Conservation (phyloP, 352 stramenopile genomes). For the Pythium brassicae region DNA sequence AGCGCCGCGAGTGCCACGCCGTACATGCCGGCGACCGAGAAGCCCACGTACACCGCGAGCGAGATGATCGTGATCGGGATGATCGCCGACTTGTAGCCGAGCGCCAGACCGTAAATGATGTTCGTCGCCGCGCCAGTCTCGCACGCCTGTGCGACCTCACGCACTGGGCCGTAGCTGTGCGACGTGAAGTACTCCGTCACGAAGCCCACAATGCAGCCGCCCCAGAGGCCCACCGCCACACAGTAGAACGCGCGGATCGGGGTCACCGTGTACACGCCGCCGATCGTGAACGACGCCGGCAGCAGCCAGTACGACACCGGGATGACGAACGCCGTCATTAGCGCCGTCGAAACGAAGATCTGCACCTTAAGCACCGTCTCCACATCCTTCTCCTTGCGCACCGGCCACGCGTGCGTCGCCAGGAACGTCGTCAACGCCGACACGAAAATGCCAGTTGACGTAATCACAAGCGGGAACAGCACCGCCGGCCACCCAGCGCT, state of each 20-base stretch:
- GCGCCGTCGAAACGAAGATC: constrained; percentile 95
- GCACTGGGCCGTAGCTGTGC: constrained; percentile 95
- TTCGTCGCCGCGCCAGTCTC: constrained; percentile 99
- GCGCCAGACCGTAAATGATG: constrained; percentile 99
- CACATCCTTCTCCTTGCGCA: constrained; percentile 95
- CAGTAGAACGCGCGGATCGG: constrained; percentile 91
- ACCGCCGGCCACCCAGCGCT: constrained; percentile 92
- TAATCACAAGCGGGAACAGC: constrained; percentile 97
- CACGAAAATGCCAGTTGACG: constrained; percentile 95
- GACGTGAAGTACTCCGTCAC: constrained; percentile 99
- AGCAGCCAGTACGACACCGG: constrained; percentile 90
- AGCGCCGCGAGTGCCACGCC: constrained; percentile 96
- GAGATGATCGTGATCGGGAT: constrained; percentile 98
- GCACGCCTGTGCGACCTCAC: constrained; percentile 95
- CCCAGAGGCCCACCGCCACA: constrained; percentile 94
- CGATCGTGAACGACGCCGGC: constrained; percentile 88
- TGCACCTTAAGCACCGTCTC: constrained; percentile 98
- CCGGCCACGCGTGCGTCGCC: constrained; percentile 94
- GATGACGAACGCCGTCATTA: constrained; percentile 94
- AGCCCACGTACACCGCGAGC: constrained; percentile 97
- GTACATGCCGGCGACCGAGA: constrained; percentile 97
- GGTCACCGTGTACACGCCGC: constrained; percentile 58
- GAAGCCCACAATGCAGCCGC: constrained; percentile 97
- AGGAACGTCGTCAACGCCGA: constrained; percentile 97
- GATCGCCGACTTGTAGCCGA: constrained; percentile 99